Conservation (phyloP, 2,329 filamentous ascomycete species). For the Neonectria faginata region DNA sequence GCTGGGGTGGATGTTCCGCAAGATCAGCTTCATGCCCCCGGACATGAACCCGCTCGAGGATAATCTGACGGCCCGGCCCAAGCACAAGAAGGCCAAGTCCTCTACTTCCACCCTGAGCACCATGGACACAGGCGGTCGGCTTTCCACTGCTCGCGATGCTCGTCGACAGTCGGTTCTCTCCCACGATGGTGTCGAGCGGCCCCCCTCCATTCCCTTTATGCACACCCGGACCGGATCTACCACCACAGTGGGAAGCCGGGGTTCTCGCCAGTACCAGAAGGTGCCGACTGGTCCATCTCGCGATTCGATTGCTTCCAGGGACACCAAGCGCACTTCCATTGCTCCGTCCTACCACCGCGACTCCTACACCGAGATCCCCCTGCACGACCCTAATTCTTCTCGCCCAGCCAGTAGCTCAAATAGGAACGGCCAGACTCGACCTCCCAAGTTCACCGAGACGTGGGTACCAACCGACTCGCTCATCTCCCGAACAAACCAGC, state of each 20-base stretch:
- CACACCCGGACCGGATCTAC: constrained; percentile 78
- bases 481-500: constrained; percentile 65
- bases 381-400: constrained; percentile 53
- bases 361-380: constrained; percentile 64
- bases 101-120: constrained; percentile 63
- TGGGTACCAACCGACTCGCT: constrained; percentile 68
- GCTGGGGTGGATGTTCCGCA: constrained; percentile 81
- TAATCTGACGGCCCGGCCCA: constrained; percentile 77
- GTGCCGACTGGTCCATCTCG: constrained; percentile 57
- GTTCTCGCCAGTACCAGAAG: constrained; percentile 69
- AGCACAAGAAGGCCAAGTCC: constrained; percentile 80
- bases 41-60: constrained; percentile 96
- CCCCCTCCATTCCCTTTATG: constrained; percentile 78
- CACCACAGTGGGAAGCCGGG: constrained; percentile 64
- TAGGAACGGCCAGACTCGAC: constrained; percentile 50
- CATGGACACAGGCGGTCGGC: constrained; percentile 68
- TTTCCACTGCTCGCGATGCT: constrained; percentile 59
- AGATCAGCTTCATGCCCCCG: constrained; percentile 84
- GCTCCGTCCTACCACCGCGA: constrained; percentile 52
- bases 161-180: constrained; percentile 58
- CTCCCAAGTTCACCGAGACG: constrained; percentile 64
- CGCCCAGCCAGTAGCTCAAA: constrained; percentile 41
- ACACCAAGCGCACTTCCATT: constrained; percentile 62
- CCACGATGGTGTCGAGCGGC: constrained; percentile 60
- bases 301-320: constrained; percentile 57